Percentiles rank a stretch among this genome's conserved stretches.
phyloP scores from a whole-genome alignment of 2,329 filamentous ascomycete genomes.

The Arthrobotrys sphaeroides region DNA sequence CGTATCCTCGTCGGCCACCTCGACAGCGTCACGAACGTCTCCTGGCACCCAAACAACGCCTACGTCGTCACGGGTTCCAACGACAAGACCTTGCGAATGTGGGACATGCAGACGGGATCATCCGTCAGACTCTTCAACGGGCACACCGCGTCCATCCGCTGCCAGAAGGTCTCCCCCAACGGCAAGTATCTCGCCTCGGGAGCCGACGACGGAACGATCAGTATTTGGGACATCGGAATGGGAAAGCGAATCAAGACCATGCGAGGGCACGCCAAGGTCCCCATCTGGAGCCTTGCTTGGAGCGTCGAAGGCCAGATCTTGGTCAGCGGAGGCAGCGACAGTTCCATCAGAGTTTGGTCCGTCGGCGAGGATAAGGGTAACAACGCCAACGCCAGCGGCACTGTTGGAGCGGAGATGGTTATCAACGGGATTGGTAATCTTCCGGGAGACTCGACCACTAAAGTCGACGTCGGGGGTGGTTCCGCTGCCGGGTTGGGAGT shows the following conservation, averaged over 20 bases:
- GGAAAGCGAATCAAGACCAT: slow-evolving; percentile 89
- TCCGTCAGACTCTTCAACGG: slow-evolving; percentile 92
- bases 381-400: slow-evolving; percentile 66
- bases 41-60: slow-evolving; percentile 92
- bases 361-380: slow-evolving; percentile 75
- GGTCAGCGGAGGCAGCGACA: slow-evolving; percentile 88
- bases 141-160: slow-evolving; percentile 85
- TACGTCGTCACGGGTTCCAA: slow-evolving; percentile 94
- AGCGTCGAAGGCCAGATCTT: slow-evolving; percentile 91
- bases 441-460: slow-evolving; percentile 60
- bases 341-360: slow-evolving; percentile 94
- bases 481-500: slow-evolving; percentile 63
- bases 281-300: slow-evolving; percentile 92
- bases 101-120: slow-evolving; percentile 86
- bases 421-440: slow-evolving; percentile 61
- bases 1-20: slow-evolving; percentile 92
- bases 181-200: slow-evolving; percentile 91
- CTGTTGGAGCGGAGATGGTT: slow-evolving; percentile 60
- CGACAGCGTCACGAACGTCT: slow-evolving; percentile 86
- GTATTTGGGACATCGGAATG: slow-evolving; percentile 92
- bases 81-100: slow-evolving; percentile 96
- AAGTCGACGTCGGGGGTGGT: slow-evolving; percentile 65
- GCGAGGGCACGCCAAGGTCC: slow-evolving; percentile 89
- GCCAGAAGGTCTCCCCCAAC: slow-evolving; percentile 84
- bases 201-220: slow-evolving; percentile 86